Base-by-base conservation (phyloP, 2,329 filamentous ascomycete species). In the Fusarium paranaense region DNA sequence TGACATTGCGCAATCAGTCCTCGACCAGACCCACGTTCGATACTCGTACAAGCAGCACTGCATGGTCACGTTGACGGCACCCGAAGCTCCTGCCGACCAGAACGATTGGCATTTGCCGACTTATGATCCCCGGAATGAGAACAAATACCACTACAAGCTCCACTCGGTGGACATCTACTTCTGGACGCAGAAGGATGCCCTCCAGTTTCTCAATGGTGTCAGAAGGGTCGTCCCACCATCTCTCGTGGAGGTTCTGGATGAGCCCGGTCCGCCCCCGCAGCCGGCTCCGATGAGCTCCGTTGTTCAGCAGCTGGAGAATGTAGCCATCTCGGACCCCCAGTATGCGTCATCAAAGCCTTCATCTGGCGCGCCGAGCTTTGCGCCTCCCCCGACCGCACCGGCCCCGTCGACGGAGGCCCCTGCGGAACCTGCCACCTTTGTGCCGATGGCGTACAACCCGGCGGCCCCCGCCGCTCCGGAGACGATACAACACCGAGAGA, bases 101-200 rank as follows among this genome's bases (percentile, higher is more conserved):
- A 88, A 88, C 71, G 86, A 95, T 81, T 95, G 93, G 94, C 92
- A 94, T 81, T 87, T 95, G 8, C 93, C 93, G 2, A 91, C 90
- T 1, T 93, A 89, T 80, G 93, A 95, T 80, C 90, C 90, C 3
- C 87, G 87, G 60, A 94, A 94, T 81, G 90, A 95, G 81, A 91
- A 89, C 80, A 94, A 93, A 81, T 95, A 95, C 81, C 90, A 95
- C 86, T 95, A 95, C 84, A 91, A 90, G 80, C 87, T 96, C 9
- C 91, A 94, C 80, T 92, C 91, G 0, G 81, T 95, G 66, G 93
- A 95, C 78, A 85, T 95, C 16, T 96, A 96, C 84, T 93, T 95
- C 79, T 95, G 93, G 92, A 94, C 91, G 0, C 89, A 90, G 69
- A 87, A 90, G 65, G 93, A 95, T 82, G 93, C 93, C 1, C 84